phyloP scores from a whole-genome alignment of 306 rosid genomes.

The Vicia sativa region DNA sequence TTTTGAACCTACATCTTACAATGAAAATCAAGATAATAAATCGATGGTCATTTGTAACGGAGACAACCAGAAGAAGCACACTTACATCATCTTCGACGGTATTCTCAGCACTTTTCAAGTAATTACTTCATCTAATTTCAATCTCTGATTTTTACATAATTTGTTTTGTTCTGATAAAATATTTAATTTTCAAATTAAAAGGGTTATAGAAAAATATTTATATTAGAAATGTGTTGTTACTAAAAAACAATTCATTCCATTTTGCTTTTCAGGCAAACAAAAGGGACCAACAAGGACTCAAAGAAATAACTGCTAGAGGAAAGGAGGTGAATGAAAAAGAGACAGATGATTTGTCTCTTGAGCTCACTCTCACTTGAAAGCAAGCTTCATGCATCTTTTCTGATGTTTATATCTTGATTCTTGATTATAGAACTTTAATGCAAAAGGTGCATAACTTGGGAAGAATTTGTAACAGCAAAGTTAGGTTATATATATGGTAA shows the following conservation, averaged over 20 bases:
- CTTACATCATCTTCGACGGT: slow-evolving; percentile 63
- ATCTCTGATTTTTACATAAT: not conserved
- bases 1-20: slow-evolving; percentile 30
- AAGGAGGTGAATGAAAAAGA: not conserved
- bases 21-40: slow-evolving; percentile 33
- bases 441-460: slow-evolving; percentile 6
- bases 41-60: slow-evolving; percentile 11
- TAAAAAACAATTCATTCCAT: not conserved
- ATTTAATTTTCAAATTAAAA: too few relatives aligned
- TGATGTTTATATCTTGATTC: slow-evolving; percentile 10
- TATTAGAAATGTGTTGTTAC: not conserved
- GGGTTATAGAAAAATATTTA: too few relatives aligned
- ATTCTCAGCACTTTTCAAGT: slow-evolving; percentile 31
- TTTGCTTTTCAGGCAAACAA: not conserved
- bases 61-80: slow-evolving; percentile 47
- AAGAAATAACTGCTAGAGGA: not conserved
- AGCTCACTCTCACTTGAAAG: not conserved
- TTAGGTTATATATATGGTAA: not conserved
- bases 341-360: not conserved
- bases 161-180: too few relatives aligned
- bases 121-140: not conserved
- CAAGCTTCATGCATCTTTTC: not conserved
- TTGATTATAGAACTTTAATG: slow-evolving; percentile 22
- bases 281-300: not conserved
- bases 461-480: not conserved